phyloP scores from a whole-genome alignment of 805 yeast species.

The Hanseniaspora valbyensis region DNA sequence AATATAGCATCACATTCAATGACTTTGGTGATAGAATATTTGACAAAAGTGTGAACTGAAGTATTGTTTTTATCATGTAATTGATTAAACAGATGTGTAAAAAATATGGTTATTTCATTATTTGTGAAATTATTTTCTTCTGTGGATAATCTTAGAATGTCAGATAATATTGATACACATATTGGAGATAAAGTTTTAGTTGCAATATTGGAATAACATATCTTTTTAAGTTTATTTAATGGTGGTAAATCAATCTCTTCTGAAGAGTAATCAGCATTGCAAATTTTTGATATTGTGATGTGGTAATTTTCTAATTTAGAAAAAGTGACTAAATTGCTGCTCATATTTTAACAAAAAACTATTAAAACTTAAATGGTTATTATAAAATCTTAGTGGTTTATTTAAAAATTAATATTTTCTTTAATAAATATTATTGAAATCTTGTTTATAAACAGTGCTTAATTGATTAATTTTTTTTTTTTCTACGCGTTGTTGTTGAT shows the following conservation, averaged over 20 bases:
- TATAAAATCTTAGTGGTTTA: too few relatives aligned
- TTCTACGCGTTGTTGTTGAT: too few relatives aligned
- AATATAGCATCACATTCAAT: constrained; percentile 13
- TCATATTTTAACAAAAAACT: too few relatives aligned
- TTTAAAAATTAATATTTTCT: too few relatives aligned
- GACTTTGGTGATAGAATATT: background rate
- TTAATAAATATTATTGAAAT: too few relatives aligned
- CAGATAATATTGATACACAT: constrained; percentile 3
- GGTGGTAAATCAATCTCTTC: background rate
- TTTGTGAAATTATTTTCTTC: constrained; percentile 2
- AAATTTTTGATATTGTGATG: background rate
- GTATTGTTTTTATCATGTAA: background rate
- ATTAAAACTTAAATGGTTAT: too few relatives aligned
- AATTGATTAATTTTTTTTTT: too few relatives aligned
- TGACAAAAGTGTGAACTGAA: background rate
- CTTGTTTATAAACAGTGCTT: too few relatives aligned
- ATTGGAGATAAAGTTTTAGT: background rate
- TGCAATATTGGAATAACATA: background rate
- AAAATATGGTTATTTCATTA: constrained; percentile 2
- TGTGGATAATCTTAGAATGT: constrained; percentile 4
- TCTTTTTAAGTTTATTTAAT: constrained; percentile 2
- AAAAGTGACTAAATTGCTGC: background rate
- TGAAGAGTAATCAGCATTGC: background rate
- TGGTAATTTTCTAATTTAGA: background rate
- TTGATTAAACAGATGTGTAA: background rate